These are phyloP conservation scores for Penicillium psychrosexuale DNA, from an alignment of 2,329 filamentous ascomycete species.

Conservation along the genomic window DNA sequence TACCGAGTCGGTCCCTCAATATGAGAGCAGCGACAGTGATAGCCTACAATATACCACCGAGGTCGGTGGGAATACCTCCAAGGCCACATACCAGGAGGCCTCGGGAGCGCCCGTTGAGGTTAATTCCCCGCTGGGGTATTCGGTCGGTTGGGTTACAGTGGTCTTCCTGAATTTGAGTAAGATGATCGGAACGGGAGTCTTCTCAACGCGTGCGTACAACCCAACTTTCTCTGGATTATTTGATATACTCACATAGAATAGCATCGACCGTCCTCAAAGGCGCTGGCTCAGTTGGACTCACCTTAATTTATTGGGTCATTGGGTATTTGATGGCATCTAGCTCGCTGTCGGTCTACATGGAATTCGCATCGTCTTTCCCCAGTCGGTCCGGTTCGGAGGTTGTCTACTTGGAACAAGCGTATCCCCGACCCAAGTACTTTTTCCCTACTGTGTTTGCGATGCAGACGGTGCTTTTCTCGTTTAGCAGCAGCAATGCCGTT, in stretches of 20 bases:
- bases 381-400: conserved; percentile 65
- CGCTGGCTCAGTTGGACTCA: conserved; percentile 61
- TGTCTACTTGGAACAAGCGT: conserved; percentile 67
- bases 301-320: conserved; percentile 63
- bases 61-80: conserved; percentile 44
- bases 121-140: conserved; percentile 58
- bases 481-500: conserved; percentile 64
- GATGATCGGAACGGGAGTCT: conserved; percentile 65
- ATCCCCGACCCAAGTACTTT: conserved; percentile 61
- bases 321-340: conserved; percentile 58
- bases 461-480: conserved; percentile 61
- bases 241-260: not conserved
- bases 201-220: conserved; percentile 57
- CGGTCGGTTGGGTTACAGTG: conserved; percentile 55
- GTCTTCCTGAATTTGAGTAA: conserved; percentile 60
- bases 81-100: conserved; percentile 58
- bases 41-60: conserved; percentile 6
- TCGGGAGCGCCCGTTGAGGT: conserved; percentile 60
- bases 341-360: conserved; percentile 59
- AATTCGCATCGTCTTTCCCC: conserved; percentile 63
- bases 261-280: conserved; percentile 57
- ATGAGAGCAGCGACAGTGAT: conserved; percentile 1
- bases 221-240: rapidly evolving
- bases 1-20: not conserved
- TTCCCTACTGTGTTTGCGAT: conserved; percentile 64